Conservation (phyloP, 1,139 yeast genomes). For the Cylindricascospora bacillispora region DNA sequence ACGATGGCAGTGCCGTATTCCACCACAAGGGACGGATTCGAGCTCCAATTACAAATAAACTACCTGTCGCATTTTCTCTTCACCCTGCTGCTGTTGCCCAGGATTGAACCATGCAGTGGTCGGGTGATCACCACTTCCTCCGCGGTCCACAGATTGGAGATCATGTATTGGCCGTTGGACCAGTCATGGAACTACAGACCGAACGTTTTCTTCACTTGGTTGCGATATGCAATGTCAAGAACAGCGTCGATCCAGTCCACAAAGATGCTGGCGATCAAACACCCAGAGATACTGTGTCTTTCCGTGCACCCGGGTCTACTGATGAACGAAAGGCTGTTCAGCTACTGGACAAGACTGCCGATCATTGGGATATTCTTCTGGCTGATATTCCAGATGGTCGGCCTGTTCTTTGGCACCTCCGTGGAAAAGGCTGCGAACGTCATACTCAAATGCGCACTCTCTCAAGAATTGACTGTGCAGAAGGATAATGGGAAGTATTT, state of each 20-base stretch:
- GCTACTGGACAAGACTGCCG: conserved; percentile 71
- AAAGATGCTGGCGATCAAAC: conserved; percentile 48
- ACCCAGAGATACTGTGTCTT: conserved; percentile 52
- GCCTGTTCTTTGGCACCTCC: conserved; percentile 55
- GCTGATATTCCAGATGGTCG: conserved; percentile 56
- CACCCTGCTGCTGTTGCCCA: conserved; percentile 47
- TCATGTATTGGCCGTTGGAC: conserved; percentile 38
- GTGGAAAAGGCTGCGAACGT: conserved; percentile 63
- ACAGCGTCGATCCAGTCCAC: conserved; percentile 69
- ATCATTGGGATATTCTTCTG: conserved; percentile 60
- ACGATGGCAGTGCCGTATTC: conserved; percentile 64
- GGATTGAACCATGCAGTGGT: conserved; percentile 33
- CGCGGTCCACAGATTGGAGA: conserved; percentile 50
- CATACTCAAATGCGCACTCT: conserved; percentile 51
- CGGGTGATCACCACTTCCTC: conserved; percentile 61
- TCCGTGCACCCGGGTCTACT: conserved; percentile 83
- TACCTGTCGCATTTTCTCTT: conserved; percentile 65
- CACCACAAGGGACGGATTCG: conserved; percentile 58
- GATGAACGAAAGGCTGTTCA: conserved; percentile 61
- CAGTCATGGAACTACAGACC: conserved; percentile 50
- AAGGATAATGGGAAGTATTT: conserved; percentile 61
- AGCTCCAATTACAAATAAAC: conserved; percentile 70
- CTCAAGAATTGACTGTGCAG: conserved; percentile 36
- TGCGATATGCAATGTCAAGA: conserved; percentile 70
- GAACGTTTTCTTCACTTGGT: conserved; percentile 58